A percentile compares a stretch with the other conserved stretches of the same genome.
Evolutionary conservation across 495 filamentous ascomycete species (phyloP).

Genomic region (Xylaria nigripes): DNA sequence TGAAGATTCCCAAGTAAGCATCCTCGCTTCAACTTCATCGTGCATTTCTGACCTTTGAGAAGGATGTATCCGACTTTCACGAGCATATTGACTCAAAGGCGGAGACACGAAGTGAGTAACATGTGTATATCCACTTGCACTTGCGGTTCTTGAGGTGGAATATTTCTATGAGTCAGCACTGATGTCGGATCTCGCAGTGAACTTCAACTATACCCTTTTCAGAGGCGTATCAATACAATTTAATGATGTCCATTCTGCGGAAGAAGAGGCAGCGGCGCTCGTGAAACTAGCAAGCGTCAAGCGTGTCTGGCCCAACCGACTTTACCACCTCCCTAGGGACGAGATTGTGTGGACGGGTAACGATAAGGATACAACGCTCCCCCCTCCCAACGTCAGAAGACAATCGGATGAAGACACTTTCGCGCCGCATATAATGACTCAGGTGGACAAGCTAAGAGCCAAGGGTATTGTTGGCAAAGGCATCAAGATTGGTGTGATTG

Average conservation of each 20-base stretch:
- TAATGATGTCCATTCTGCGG: conserved; percentile 32
- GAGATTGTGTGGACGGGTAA: conserved; percentile 38
- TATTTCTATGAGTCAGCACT: background rate
- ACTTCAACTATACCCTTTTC: conserved; percentile 40
- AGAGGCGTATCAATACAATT: conserved; percentile 43
- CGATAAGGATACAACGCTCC: conserved; percentile 18
- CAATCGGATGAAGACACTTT: conserved; percentile 31
- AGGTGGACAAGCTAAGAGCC: conserved; percentile 41
- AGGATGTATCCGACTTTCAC: conserved; percentile 36
- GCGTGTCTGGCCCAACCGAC: conserved; percentile 38
- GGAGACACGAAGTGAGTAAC: conserved; percentile 27
- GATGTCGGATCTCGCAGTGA: conserved; percentile 13
- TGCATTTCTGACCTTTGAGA: conserved; percentile 15
- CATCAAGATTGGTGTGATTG: conserved; percentile 41
- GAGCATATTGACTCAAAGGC: conserved; percentile 31
- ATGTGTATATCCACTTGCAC: background rate
- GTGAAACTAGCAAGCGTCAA: conserved; percentile 36
- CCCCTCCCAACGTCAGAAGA: conserved; percentile 24
- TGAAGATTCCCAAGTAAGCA: conserved; percentile 33
- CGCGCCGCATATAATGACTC: conserved; percentile 39
- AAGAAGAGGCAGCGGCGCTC: conserved; percentile 31
- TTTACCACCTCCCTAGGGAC: conserved; percentile 35
- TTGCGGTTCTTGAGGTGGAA: background rate
- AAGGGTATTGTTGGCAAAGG: conserved; percentile 37
- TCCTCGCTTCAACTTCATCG: background rate